Base-by-base conservation (phyloP, 148 eudicot species). In the Vaccinium corymbosum region DNA sequence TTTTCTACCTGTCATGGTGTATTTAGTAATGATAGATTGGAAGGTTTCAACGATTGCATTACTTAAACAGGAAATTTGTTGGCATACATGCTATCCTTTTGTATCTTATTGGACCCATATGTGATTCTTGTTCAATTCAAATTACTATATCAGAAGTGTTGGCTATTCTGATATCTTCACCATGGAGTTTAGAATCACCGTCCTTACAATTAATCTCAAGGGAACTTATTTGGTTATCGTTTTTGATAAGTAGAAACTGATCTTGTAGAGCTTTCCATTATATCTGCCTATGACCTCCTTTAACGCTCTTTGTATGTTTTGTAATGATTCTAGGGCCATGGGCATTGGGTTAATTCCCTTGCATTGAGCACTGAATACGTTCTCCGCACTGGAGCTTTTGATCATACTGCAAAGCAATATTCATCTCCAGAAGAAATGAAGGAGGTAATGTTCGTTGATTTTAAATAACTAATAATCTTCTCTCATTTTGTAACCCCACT, bases 291-390 rank as follows among this genome's bases (percentile, higher is more conserved):
- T 55, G 25, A 50, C 56, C 20, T 55, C 27, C n/a, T n/a, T 3
- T 85, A 29, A 75, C 68, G 51, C n/a, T 52, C 62, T 53, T 12
- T 57, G 32, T 32, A 22, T 77, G 42, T 64, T 49, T 42, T 49
- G 9, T 77, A 22, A 81, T 86, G 70, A 82, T 82, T 56, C 27
- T 80, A 95, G 98, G 98, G 98, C 53, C 98, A 95, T 83, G 98
- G 96, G 11, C 98, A 95, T 90, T 95, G 98, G 98, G 95, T 95
- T 48, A 95, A 95, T 88, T 92, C 98, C 55, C 87, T 95, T 87
- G 98, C 98, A 91, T 87, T 95, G 87, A 95, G 98, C 89, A 95
- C 98, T 49, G 98, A 96, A 84, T 96, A 96, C 86, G 97, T 94
- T 84, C 95, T 96, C 81, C 91, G 98, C 42, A 94, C 97, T 62